phyloP scores from a whole-genome alignment of 106 monocot species.

The Posidonia australis region DNA sequence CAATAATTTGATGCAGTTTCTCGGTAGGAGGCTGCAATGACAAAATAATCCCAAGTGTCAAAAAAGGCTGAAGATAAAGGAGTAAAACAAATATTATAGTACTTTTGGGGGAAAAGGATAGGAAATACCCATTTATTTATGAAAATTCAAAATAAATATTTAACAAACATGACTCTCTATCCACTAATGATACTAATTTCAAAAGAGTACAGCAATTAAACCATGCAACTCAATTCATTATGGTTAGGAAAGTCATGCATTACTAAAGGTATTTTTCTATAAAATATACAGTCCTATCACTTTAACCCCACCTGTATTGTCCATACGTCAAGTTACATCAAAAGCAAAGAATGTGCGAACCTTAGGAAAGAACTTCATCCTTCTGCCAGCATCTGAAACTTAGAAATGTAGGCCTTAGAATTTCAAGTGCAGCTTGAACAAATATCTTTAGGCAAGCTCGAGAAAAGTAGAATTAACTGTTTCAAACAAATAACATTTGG shows the following conservation, averaged over 20 bases:
- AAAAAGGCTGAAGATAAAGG: not conserved
- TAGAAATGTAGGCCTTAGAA: slow-evolving; percentile 77
- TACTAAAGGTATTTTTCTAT: slow-evolving; percentile 3
- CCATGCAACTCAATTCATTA: too few relatives aligned
- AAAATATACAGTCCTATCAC: slow-evolving; percentile 19
- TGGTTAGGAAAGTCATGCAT: not conserved
- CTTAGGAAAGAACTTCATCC: slow-evolving; percentile 84
- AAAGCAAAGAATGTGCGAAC: slow-evolving; percentile 73
- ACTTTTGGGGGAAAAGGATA: too few relatives aligned
- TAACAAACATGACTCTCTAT: too few relatives aligned
- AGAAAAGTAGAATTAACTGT: slow-evolving; percentile 35
- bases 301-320: slow-evolving; percentile 79
- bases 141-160: too few relatives aligned
- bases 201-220: too few relatives aligned
- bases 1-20: slow-evolving; percentile 90
- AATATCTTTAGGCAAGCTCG: slow-evolving; percentile 40
- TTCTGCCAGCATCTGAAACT: slow-evolving; percentile 95
- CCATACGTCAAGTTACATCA: slow-evolving; percentile 76
- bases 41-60: slow-evolving; percentile 6
- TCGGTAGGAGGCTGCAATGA: slow-evolving; percentile 79
- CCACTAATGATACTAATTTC: too few relatives aligned
- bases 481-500: slow-evolving; percentile 22
- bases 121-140: too few relatives aligned
- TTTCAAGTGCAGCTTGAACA: slow-evolving; percentile 46
- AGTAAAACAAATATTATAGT: not conserved